Evolutionary conservation across 495 filamentous ascomycete genomes (phyloP), one percentile per base, ranked within the genome.

Genomic region (Cudoniella acicularis): DNA sequence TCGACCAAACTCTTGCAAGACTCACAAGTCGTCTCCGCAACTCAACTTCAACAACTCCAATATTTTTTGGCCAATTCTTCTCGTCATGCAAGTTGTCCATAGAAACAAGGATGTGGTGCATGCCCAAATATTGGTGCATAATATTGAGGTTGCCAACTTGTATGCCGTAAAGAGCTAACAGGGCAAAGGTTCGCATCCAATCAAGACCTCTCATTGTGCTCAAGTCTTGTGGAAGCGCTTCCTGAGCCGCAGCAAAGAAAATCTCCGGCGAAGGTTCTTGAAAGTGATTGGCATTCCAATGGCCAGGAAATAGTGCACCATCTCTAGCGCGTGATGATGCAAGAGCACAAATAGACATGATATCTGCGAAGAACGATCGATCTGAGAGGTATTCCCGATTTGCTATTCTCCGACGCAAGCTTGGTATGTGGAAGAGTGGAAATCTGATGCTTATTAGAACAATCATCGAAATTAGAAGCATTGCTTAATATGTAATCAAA

Each of bases 321-420:
- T 81, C 78, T 48, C 77, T 68, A 8, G 69, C 76, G 0, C 77
- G 70, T 9, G 69, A 74, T 4, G 77, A 73, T 10, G 71, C 71
- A 52, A 80, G 67, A 22, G 78, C 72, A 49, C 79, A 80, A 10
- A 75, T 72, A 11, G 77, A 74, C 78, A 80, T 81, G 21, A 73
- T 67, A 1, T 72, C 73, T 18, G 75, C 76, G 67, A 80, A 80
- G 42, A 79, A 67, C 17, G 68, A 63, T 42, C 69, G 70, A 52
- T 76, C 72, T 23, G 61, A 57, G n/a, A 73, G 67, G 60, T 81
- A 69, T 23, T 78, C 73, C 22, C 70, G 57, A 46, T 66, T 65
- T 42, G 67, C 61, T 17, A 80, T 62, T 48, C 64, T 67, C 23
- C 69, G 66, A 2, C 72, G 60, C 24, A 79, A 66, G 43, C 72